A percentile compares a stretch with the other conserved stretches of the same genome.
Conservation (phyloP, 129 eudicot species). For the Flaveria robusta region DNA sequence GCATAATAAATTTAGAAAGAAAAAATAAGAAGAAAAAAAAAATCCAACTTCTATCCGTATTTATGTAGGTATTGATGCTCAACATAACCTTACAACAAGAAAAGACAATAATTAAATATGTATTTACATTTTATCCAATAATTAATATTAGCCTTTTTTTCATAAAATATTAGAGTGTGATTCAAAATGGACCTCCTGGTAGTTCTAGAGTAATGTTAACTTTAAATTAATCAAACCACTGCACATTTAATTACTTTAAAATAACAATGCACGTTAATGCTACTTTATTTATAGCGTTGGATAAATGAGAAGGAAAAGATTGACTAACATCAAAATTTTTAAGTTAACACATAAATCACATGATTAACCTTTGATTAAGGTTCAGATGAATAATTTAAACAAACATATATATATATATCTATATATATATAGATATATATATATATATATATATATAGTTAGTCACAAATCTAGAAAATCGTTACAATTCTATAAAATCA, state of each 20-base stretch:
- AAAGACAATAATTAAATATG: background rate
- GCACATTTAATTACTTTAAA: background rate
- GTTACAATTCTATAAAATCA: too few species aligned
- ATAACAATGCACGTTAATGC: background rate
- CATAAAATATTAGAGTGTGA: background rate
- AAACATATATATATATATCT: too few species aligned
- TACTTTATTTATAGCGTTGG: background rate
- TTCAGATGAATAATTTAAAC: too few species aligned
- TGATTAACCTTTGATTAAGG: too few species aligned
- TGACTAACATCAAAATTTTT: too few species aligned
- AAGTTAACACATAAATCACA: too few species aligned
- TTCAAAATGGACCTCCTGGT: slow-evolving; percentile 13
- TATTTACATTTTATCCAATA: background rate
- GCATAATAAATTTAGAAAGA: too few species aligned
- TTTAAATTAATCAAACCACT: background rate
- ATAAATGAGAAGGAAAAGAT: background rate
- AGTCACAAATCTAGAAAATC: too few species aligned
- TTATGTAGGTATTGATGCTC: background rate
- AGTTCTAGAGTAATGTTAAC: background rate
- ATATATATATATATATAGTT: too few species aligned
- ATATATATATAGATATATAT: too few species aligned
- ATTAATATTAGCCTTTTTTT: background rate
- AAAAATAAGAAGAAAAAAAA: too few species aligned
- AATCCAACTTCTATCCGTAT: background rate
- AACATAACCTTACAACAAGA: background rate